Evolutionary conservation across 352 stramenopile genomes (phyloP).

Genomic region (Phytopythium delawarense): DNA sequence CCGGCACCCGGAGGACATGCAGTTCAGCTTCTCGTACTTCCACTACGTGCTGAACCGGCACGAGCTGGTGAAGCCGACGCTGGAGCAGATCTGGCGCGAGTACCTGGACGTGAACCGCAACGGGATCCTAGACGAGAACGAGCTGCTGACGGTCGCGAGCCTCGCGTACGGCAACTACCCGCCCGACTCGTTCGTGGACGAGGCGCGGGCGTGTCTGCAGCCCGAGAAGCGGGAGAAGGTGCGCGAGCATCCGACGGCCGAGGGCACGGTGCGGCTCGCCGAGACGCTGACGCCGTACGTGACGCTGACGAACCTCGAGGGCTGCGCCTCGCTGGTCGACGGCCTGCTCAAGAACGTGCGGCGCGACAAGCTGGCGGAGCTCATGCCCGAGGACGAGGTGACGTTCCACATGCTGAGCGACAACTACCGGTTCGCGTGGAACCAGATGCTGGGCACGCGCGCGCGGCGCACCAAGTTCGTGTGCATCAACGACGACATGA

Average conservation of each 20-base stretch:
- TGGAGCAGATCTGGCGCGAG: conserved; percentile 79
- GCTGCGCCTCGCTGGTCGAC: conserved; percentile 40
- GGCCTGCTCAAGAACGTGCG: conserved; percentile 66
- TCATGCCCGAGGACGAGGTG: conserved; percentile 84
- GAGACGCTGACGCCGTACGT: conserved; percentile 78
- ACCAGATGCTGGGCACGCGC: conserved; percentile 91
- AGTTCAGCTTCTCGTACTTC: conserved; percentile 95
- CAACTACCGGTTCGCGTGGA: conserved; percentile 86
- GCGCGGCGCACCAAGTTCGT: conserved; percentile 93
- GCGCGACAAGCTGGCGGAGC: conserved; percentile 48
- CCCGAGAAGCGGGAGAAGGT: conserved; percentile 73
- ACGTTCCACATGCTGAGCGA: conserved; percentile 96
- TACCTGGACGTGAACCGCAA: conserved; percentile 92
- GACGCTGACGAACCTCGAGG: conserved; percentile 52
- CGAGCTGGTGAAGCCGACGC: conserved; percentile 66
- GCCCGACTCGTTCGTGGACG: conserved; percentile 54
- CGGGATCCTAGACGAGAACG: conserved; percentile 87
- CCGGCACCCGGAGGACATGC: conserved; percentile 90
- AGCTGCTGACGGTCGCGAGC: conserved; percentile 87
- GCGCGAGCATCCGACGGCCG: conserved; percentile 47
- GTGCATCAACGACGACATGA: conserved; percentile 96
- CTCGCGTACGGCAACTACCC: conserved; percentile 73
- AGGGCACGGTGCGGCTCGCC: conserved; percentile 55
- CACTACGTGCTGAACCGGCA: conserved; percentile 91
- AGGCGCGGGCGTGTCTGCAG: conserved; percentile 66